Evolutionary conservation across 192 early-diverging fungal genomes (phyloP), one percentile per base, ranked within the genome.

Genomic region (Bifiguratus adelaidae): DNA sequence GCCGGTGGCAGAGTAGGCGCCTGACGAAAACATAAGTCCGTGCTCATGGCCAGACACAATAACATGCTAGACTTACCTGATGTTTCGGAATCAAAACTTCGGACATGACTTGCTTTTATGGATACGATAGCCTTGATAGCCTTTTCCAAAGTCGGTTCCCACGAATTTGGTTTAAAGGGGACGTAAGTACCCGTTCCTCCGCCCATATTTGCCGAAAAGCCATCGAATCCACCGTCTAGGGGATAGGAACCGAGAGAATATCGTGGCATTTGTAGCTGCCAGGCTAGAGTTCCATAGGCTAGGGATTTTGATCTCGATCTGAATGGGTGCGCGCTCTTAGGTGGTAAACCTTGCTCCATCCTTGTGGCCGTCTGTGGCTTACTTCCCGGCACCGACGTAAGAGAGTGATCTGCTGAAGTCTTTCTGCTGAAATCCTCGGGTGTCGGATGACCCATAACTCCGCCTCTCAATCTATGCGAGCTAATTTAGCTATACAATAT

Each of bases 91-190:
- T 87, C 85, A 51, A 87, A 87, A 32, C 76, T 80, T 29, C 81
- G 63, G 46, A 88, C 85, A 67, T 80, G 78, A 42, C 76, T 82
- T 7, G 81, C 78, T 49, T 81, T 81, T 47, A 88, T 83, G 11
- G 85, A 83, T 0, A 88, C 76, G 40, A 88, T 82, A n/a, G 85
- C 80, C 16, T 68, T 73, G 30, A 85, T 83, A 8, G 85, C 77
- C 5, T 67, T 62, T 53, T 85, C 81, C 27, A 88, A 59, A 20
- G 79, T 88, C 2, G 67, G 64, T 60, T 88, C 77, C 85, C 85
- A 88, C 0, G 68, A 65, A 15, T 50, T 45, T 4, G 58, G 35
- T 7, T 34, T 50, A 29, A 49, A 61, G 0, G 59, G 59, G 15
- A 61, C 48, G 26, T 24, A 36, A 20, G 43, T 33, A 2, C 29